Conservation (phyloP, 495 filamentous ascomycete species). For the Cladorrhinum samala region DNA sequence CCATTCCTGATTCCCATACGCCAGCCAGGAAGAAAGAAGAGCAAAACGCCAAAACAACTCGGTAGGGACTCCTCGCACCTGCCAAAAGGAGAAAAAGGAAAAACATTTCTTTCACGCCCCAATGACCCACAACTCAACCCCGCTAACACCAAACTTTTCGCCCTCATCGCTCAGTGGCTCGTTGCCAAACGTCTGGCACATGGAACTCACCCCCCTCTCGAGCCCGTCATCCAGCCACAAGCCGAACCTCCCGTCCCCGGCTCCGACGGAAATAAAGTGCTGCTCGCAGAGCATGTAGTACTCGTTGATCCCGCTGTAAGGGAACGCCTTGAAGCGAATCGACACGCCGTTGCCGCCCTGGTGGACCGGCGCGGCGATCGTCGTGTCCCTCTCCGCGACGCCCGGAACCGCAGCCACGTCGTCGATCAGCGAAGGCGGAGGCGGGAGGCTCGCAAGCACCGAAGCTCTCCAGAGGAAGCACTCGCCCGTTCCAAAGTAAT, state of each 20-base stretch:
- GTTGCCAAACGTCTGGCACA: conserved; percentile 89
- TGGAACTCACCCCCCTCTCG: conserved; percentile 73
- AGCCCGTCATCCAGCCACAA: conserved; percentile 89
- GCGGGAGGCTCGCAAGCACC: conserved; percentile 55
- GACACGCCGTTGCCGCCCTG: conserved; percentile 24
- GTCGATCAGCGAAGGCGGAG: conserved; percentile 56
- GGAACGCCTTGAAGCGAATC: conserved; percentile 93
- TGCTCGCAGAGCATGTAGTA: conserved; percentile 91
- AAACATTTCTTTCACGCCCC: conserved; percentile 20
- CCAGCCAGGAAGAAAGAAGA: not conserved
- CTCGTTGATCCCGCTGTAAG: conserved; percentile 92
- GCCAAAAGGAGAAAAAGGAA: not conserved
- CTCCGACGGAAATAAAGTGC: conserved; percentile 78
- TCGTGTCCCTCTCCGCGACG: conserved; percentile 63
- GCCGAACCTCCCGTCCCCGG: conserved; percentile 83
- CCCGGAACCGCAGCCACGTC: conserved; percentile 61
- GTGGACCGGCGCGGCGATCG: conserved; percentile 17
- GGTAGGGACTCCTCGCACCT: too few relatives aligned
- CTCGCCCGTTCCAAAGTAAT: conserved; percentile 93
- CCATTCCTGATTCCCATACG: too few relatives aligned
- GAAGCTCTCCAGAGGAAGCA: conserved; percentile 95
- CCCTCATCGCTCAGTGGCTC: conserved; percentile 93
- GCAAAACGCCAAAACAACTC: conserved; percentile 89
- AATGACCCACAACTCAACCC: conserved; percentile 89
- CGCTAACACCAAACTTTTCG: conserved; percentile 83